These are phyloP conservation scores for Nakazawaea wyomingensis DNA, from an alignment of 805 yeast genomes.

Conservation along the genomic window DNA sequence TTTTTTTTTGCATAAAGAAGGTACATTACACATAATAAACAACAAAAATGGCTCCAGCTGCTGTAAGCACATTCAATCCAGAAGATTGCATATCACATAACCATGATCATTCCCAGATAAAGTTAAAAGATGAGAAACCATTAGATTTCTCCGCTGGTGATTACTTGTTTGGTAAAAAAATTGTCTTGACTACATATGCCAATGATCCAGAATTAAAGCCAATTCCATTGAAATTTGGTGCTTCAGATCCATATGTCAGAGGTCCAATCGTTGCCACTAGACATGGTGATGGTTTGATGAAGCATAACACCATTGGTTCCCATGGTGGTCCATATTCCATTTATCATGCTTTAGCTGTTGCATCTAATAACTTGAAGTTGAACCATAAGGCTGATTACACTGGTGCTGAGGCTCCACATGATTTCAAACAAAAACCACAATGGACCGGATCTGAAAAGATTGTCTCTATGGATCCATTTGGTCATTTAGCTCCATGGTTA, in stretches of 20 bases:
- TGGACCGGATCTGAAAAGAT: slow-evolving; percentile 55
- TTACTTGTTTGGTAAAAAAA: slow-evolving; percentile 23
- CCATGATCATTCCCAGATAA: slow-evolving; percentile 3
- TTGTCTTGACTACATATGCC: slow-evolving; percentile 49
- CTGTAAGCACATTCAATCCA: slow-evolving; percentile 7
- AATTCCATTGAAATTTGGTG: slow-evolving; percentile 49
- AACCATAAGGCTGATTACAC: slow-evolving; percentile 55
- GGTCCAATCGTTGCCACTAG: slow-evolving; percentile 58
- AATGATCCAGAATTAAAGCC: slow-evolving; percentile 46
- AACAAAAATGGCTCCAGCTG: slow-evolving; percentile 13
- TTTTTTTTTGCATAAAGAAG: too few species aligned
- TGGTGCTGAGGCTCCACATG: slow-evolving; percentile 57
- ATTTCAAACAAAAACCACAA: slow-evolving; percentile 47
- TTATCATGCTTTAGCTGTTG: slow-evolving; percentile 63
- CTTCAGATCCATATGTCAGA: slow-evolving; percentile 38
- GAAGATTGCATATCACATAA: slow-evolving; percentile 5
- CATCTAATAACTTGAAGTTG: slow-evolving; percentile 49
- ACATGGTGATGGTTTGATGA: slow-evolving; percentile 39
- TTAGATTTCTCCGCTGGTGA: slow-evolving; percentile 17
- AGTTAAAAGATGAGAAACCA: slow-evolving; percentile 15
- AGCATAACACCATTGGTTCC: slow-evolving; percentile 62
- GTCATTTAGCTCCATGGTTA: slow-evolving; percentile 61
- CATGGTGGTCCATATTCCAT: slow-evolving; percentile 60
- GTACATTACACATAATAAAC: too few species aligned
- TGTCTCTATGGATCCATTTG: slow-evolving; percentile 63